Conservation (phyloP, 306 rosid species). For the Gynostemma pentaphyllum region DNA sequence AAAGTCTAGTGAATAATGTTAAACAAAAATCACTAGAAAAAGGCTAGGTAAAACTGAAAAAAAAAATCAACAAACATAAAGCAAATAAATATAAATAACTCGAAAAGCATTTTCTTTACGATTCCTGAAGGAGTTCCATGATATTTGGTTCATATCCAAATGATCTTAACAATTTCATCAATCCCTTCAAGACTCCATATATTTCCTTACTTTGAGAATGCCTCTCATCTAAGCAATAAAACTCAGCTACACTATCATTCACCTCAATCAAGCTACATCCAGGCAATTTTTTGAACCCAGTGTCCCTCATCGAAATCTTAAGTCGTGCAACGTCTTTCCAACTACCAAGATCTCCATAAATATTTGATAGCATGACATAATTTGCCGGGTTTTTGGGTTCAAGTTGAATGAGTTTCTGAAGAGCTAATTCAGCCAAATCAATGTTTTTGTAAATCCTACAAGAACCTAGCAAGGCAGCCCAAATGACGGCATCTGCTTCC, state of each 20-base stretch:
- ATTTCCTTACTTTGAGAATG: conserved; percentile 24
- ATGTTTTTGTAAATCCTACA: conserved; percentile 32
- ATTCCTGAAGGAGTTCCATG: conserved; percentile 12
- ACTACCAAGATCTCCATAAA: conserved; percentile 68
- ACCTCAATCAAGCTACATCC: conserved; percentile 39
- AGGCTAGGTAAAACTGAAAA: too few relatives aligned
- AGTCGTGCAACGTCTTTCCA: conserved; percentile 62
- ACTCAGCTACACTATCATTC: conserved; percentile 21
- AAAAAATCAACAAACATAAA: too few relatives aligned
- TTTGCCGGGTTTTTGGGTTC: conserved; percentile 78
- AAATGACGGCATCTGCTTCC: conserved; percentile 45
- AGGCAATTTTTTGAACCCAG: conserved; percentile 33
- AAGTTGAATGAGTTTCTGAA: conserved; percentile 43
- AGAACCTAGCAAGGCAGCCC: conserved; percentile 42
- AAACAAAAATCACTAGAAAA: too few relatives aligned
- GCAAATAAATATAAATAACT: not conserved
- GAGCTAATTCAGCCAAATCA: conserved; percentile 41
- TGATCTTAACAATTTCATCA: conserved; percentile 20
- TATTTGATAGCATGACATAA: conserved; percentile 59
- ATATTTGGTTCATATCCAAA: conserved; percentile 18
- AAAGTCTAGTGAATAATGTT: too few relatives aligned
- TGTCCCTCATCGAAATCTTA: conserved; percentile 62
- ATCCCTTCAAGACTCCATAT: conserved; percentile 22
- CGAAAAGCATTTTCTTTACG: not conserved
- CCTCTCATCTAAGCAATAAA: conserved; percentile 31